phyloP scores from a whole-genome alignment of 2,329 filamentous ascomycete genomes.

The Colletotrichum musicola region DNA sequence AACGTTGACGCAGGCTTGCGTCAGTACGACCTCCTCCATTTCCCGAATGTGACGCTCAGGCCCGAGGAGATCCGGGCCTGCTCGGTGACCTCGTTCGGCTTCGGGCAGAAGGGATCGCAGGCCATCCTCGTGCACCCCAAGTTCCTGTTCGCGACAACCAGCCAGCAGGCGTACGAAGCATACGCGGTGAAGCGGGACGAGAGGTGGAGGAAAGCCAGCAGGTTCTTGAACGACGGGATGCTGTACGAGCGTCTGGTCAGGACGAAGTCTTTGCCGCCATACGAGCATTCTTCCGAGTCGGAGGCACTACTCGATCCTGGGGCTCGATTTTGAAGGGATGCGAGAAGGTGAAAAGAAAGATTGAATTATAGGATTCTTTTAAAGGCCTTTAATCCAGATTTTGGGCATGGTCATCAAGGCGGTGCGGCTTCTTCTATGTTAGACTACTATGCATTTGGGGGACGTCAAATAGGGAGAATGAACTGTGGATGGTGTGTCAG shows the following conservation, averaged over 20 bases:
- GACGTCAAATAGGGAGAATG: no score
- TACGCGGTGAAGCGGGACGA: background rate
- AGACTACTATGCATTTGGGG: no score
- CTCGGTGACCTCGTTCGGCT: conserved; percentile 57
- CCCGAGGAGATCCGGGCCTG: conserved; percentile 49
- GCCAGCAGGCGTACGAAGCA: conserved; percentile 35
- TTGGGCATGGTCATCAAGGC: background rate
- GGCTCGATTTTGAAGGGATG: no score
- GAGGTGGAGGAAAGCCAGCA: conserved; percentile 3
- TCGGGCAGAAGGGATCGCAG: conserved; percentile 58
- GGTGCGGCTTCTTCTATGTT: no score
- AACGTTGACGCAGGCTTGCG: conserved; percentile 49
- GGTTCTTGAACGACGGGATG: background rate
- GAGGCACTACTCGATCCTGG: conserved; percentile 13
- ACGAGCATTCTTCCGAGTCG: background rate
- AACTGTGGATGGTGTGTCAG: no score
- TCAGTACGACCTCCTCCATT: conserved; percentile 49
- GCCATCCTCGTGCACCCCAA: conserved; percentile 51
- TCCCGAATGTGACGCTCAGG: conserved; percentile 45
- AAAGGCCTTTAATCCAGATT: no score
- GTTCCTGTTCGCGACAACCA: conserved; percentile 50
- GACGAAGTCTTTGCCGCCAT: conserved; percentile 9
- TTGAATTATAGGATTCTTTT: no score
- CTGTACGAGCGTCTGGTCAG: background rate
- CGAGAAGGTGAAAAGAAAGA: no score